These are phyloP conservation scores for Fusarium equiseti DNA, from an alignment of 2,329 filamentous ascomycete species.

Conservation along the genomic window DNA sequence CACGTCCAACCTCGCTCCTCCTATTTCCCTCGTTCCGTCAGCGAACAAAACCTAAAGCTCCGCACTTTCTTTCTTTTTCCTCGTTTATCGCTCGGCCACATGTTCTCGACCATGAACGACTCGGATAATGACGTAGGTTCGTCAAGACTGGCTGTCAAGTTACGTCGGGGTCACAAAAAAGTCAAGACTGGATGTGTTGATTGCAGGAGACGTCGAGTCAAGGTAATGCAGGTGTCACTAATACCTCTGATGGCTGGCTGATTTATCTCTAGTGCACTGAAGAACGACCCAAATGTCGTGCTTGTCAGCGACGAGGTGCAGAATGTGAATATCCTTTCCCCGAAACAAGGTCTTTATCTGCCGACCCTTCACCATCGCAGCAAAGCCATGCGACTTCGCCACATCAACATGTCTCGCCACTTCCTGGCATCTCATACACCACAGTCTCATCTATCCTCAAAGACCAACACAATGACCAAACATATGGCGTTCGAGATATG, in stretches of 20 bases:
- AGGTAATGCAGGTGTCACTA: not conserved
- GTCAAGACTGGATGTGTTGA: constrained; percentile 11
- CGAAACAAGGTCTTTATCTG: not conserved
- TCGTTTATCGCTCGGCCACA: constrained; percentile 1
- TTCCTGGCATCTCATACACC: not conserved
- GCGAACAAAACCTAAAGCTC: not conserved
- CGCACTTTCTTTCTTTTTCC: not conserved
- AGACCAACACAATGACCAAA: not conserved
- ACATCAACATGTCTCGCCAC: not conserved
- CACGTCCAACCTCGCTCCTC: not conserved
- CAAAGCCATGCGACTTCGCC: not conserved
- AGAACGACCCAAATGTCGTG: constrained; percentile 1
- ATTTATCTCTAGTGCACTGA: not conserved
- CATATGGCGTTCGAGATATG: constrained; percentile 1
- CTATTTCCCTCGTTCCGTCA: not conserved
- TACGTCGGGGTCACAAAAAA: constrained; percentile 14
- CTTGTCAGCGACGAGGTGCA: constrained; percentile 9
- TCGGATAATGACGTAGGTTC: not conserved
- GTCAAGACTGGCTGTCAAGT: not conserved
- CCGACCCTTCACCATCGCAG: not conserved
- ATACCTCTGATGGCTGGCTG: not conserved
- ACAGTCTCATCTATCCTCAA: not conserved
- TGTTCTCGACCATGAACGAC: not conserved
- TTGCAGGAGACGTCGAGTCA: constrained; percentile 20
- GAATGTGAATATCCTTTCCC: constrained; percentile 1